Evolutionary conservation across 306 rosid genomes (phyloP), one percentile per base, ranked within the genome.

Genomic region (Senna siamea): DNA sequence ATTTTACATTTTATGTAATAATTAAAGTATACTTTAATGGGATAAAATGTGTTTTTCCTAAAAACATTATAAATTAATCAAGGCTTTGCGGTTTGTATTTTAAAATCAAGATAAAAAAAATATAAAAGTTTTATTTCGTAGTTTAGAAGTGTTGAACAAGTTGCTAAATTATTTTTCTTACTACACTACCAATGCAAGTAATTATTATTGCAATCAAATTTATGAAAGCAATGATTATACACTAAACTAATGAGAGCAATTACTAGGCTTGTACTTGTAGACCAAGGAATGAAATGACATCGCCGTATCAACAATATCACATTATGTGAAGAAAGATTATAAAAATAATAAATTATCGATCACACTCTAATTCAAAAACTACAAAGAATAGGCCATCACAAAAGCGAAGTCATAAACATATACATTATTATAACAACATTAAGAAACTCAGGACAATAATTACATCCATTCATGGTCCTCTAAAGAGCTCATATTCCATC

Each of bases 361-460:
- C 57, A 48, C 4, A 10, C 54, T 19, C 54, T 22, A 38, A 63
- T 41, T 59, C 18, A 53, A 72, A 54, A 22, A 55, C 43, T 23
- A n/a, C 18, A n/a, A 23, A 17, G 48, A 47, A 22, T 34, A 60
- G 66, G 17, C 37, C 53, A 35, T 55, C 22, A 6, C n/a, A 48
- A 14, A 57, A 66, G 50, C 41, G 37, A 38, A 73, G 48, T 43
- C 44, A 74, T 41, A 12, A 19, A 22, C 34, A 20, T 18, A 5
- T 32, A 74, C 66, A 68, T 41, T 17, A 48, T 68, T 38, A 66
- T 15, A 32, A 62, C 73, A 69, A 56, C 77, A 69, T 55, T 48
- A 70, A 75, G 68, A 62, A 75, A 23, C 41, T 46, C 57, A 43
- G 23, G 32, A 67, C 76, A 44, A 80, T 58, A 69, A 44, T 75